A percentile compares a stretch with the other conserved stretches of the same genome.
Conservation (phyloP, 2,329 filamentous ascomycete genomes). For the Teratosphaeriaceae sp. region DNA sequence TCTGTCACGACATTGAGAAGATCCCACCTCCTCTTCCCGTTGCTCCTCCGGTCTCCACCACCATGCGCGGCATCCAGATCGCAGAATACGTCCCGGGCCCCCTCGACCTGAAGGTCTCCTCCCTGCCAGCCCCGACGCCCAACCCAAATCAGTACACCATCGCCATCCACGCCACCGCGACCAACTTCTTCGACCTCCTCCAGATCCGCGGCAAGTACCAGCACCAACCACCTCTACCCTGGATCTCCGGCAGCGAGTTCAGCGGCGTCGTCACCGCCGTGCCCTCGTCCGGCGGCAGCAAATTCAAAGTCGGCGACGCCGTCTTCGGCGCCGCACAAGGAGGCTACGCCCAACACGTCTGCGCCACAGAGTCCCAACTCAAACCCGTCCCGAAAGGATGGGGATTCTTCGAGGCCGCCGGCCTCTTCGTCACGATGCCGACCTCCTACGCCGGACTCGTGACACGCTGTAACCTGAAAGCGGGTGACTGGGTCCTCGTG, state of each 20-base stretch:
- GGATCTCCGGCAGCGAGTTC: slow-evolving; percentile 84
- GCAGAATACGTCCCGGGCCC: slow-evolving; percentile 53
- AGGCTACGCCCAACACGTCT: slow-evolving; percentile 72
- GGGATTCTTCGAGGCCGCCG: slow-evolving; percentile 42
- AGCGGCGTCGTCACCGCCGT: slow-evolving; percentile 66
- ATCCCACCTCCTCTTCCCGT: not conserved
- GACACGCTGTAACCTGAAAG: slow-evolving; percentile 65
- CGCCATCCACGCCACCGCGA: slow-evolving; percentile 75
- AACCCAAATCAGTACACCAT: slow-evolving; percentile 74
- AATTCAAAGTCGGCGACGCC: slow-evolving; percentile 69
- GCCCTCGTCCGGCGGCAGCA: slow-evolving; percentile 37
- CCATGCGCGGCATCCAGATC: slow-evolving; percentile 58
- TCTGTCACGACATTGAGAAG: no score
- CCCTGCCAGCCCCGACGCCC: slow-evolving; percentile 68
- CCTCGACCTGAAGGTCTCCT: slow-evolving; percentile 66
- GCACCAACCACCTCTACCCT: slow-evolving; percentile 79
- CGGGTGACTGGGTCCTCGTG: slow-evolving; percentile 78
- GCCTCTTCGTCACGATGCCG: slow-evolving; percentile 67
- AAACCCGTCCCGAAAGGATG: slow-evolving; percentile 59
- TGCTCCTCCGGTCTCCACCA: slow-evolving; percentile 21
- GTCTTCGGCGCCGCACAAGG: slow-evolving; percentile 87
- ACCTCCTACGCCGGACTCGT: slow-evolving; percentile 84
- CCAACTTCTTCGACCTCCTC: slow-evolving; percentile 96
- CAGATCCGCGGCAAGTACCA: slow-evolving; percentile 97
- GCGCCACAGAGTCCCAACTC: slow-evolving; percentile 59